Conservation (phyloP, 1,284 basidiomycete species). For the Sanghuangporus weigelae region DNA sequence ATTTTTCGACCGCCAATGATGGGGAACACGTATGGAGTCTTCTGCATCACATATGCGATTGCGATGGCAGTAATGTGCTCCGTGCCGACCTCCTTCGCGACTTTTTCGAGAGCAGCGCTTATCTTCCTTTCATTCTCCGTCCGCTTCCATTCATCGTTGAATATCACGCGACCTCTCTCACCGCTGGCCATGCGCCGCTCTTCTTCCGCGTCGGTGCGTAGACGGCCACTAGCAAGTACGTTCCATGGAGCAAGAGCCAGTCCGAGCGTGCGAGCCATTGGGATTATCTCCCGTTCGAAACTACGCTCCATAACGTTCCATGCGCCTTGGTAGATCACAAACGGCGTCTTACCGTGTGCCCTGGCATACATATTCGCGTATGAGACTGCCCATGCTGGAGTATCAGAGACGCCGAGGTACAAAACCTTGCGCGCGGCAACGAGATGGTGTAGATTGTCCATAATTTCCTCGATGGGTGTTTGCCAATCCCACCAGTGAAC, state of each 20-base stretch:
- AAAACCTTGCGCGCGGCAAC: conserved; percentile 40
- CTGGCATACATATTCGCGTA: conserved; percentile 39
- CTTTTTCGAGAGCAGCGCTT: conserved; percentile 20
- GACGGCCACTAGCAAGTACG: conserved; percentile 37
- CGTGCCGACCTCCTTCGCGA: conserved; percentile 30
- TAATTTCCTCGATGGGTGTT: conserved; percentile 27
- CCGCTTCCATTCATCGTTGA: conserved; percentile 13
- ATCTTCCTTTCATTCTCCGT: conserved; percentile 18
- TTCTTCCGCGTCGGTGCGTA: conserved; percentile 22
- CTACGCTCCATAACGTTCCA: conserved; percentile 46
- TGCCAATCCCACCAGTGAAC: conserved; percentile 41
- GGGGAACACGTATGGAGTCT: conserved; percentile 42
- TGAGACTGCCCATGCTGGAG: conserved; percentile 28
- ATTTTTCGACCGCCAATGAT: conserved; percentile 37
- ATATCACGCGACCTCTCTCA: conserved; percentile 12
- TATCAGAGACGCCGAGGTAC: conserved; percentile 32
- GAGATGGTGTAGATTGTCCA: conserved; percentile 37
- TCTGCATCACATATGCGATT: conserved; percentile 42
- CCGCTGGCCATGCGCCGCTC: conserved; percentile 13
- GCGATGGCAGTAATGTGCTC: conserved; percentile 21
- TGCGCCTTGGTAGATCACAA: conserved; percentile 47
- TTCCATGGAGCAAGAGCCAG: conserved; percentile 47
- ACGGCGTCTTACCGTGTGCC: conserved; percentile 42
- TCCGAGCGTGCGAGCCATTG: conserved; percentile 45
- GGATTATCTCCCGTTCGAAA: conserved; percentile 51